These are phyloP conservation scores for Lactarius quietus DNA, from an alignment of 768 basidiomycete genomes.

Conservation along the genomic window DNA sequence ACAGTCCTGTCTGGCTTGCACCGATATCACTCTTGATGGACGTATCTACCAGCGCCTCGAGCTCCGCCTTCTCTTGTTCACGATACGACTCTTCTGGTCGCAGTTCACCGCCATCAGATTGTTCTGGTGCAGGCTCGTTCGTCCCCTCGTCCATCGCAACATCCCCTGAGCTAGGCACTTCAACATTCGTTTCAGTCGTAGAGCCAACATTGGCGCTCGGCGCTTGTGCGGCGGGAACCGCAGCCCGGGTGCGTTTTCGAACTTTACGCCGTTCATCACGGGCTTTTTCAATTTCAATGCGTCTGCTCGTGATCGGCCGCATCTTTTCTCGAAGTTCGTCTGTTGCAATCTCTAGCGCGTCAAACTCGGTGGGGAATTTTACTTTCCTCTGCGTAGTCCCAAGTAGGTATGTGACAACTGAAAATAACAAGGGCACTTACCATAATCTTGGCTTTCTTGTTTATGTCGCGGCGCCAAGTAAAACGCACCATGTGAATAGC, in stretches of 20 bases:
- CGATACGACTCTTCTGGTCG: slow-evolving; percentile 66
- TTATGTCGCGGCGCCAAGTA: slow-evolving; percentile 88
- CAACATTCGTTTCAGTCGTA: slow-evolving; percentile 14
- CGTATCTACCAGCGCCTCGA: slow-evolving; percentile 60
- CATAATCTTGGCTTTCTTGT: slow-evolving; percentile 97
- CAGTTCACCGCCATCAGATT: slow-evolving; percentile 41
- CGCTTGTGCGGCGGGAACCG: slow-evolving; percentile 31
- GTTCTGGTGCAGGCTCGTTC: slow-evolving; percentile 36
- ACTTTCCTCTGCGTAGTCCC: slow-evolving; percentile 63
- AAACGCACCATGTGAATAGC: slow-evolving; percentile 96
- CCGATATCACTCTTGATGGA: slow-evolving; percentile 67
- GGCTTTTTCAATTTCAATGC: slow-evolving; percentile 82
- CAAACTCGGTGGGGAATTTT: slow-evolving; percentile 87
- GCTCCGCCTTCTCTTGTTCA: slow-evolving; percentile 57
- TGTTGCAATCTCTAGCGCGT: slow-evolving; percentile 76
- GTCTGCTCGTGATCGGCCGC: slow-evolving; percentile 61
- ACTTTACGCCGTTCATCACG: slow-evolving; percentile 79
- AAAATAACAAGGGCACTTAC: slow-evolving; percentile 34
- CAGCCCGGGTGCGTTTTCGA: slow-evolving; percentile 64
- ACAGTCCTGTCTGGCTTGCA: slow-evolving; percentile 74
- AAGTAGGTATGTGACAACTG: not conserved
- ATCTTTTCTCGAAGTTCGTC: slow-evolving; percentile 75
- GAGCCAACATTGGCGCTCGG: slow-evolving; percentile 1
- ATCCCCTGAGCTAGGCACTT: slow-evolving; percentile 34
- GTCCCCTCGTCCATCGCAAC: slow-evolving; percentile 55